Evolutionary conservation across 495 filamentous ascomycete species (phyloP).

Genomic region (Aspergillus ellipticus): DNA sequence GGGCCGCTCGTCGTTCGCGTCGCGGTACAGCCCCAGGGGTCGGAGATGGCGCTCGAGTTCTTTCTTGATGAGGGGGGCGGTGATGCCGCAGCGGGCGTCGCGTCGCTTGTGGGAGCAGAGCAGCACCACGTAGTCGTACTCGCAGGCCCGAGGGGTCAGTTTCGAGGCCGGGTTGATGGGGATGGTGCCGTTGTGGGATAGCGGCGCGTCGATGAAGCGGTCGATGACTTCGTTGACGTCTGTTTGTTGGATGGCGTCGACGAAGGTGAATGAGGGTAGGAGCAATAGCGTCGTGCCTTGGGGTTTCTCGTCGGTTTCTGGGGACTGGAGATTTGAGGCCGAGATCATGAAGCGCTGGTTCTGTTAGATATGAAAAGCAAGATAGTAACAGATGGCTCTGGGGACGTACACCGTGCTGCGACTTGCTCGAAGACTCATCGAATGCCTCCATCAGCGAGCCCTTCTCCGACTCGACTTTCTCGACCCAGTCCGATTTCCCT

Average conservation of each 20-base stretch:
- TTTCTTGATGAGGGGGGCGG: constrained; percentile 76
- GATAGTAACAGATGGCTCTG: not conserved
- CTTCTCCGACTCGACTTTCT: constrained; percentile 78
- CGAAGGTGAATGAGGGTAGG: constrained; percentile 78
- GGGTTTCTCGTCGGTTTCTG: constrained; percentile 46
- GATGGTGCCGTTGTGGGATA: constrained; percentile 45
- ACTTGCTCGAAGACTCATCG: constrained; percentile 50
- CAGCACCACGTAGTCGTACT: constrained; percentile 82
- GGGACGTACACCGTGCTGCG: constrained; percentile 66
- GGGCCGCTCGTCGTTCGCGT: constrained; percentile 75
- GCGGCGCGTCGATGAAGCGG: constrained; percentile 61
- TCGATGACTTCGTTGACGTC: constrained; percentile 66
- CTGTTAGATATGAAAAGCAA: constrained; percentile 11
- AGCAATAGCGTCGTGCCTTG: constrained; percentile 74
- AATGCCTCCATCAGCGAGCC: constrained; percentile 93
- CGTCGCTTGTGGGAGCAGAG: constrained; percentile 88
- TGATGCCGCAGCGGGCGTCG: constrained; percentile 91
- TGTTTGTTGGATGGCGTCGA: constrained; percentile 72
- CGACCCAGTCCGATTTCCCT: constrained; percentile 86
- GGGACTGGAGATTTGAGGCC: constrained; percentile 78
- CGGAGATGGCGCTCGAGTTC: constrained; percentile 89
- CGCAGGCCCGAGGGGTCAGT: constrained; percentile 57
- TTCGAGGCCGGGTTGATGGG: constrained; percentile 11
- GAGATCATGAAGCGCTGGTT: constrained; percentile 82
- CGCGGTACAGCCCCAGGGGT: constrained; percentile 77